Conservation (phyloP, 805 yeast genomes). For the Millerago galiae region DNA sequence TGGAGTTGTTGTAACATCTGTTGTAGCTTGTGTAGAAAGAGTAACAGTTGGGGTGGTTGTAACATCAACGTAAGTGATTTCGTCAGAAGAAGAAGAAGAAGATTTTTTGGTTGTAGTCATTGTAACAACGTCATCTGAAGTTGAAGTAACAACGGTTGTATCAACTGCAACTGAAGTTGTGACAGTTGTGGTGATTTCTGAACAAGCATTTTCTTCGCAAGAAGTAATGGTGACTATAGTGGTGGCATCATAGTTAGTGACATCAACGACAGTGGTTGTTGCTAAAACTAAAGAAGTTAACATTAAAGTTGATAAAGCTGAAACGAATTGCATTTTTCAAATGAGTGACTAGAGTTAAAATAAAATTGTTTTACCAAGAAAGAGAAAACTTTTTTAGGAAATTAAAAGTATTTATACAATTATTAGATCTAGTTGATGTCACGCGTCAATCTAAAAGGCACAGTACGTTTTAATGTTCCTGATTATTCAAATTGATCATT, state of each 20-base stretch:
- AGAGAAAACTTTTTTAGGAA: background rate
- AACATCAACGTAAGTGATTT: slow-evolving; percentile 31
- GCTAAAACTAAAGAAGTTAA: slow-evolving; percentile 21
- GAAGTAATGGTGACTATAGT: slow-evolving; percentile 23
- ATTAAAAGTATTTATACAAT: no score
- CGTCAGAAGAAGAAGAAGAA: slow-evolving; percentile 33
- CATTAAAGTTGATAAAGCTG: slow-evolving; percentile 18
- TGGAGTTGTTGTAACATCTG: slow-evolving; percentile 31
- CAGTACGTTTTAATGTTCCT: background rate
- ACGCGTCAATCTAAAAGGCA: background rate
- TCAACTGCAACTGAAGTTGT: slow-evolving; percentile 12
- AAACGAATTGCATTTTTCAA: slow-evolving; percentile 22
- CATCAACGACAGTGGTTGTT: slow-evolving; percentile 17
- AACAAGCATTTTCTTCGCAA: slow-evolving; percentile 19
- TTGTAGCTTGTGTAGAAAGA: slow-evolving; percentile 38
- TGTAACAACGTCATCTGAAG: slow-evolving; percentile 16
- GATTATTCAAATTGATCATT: background rate
- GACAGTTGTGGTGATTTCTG: slow-evolving; percentile 3
- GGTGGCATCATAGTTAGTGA: slow-evolving; percentile 13
- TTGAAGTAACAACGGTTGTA: slow-evolving; percentile 18
- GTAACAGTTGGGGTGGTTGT: slow-evolving; percentile 32
- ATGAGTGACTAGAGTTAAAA: no score
- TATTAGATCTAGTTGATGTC: no score
- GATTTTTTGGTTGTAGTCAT: slow-evolving; percentile 15
- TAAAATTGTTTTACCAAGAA: background rate